Percentiles rank a stretch among this genome's conserved stretches.
phyloP scores from a whole-genome alignment of 2,329 filamentous ascomycete species.

The Aspergillus sp. region DNA sequence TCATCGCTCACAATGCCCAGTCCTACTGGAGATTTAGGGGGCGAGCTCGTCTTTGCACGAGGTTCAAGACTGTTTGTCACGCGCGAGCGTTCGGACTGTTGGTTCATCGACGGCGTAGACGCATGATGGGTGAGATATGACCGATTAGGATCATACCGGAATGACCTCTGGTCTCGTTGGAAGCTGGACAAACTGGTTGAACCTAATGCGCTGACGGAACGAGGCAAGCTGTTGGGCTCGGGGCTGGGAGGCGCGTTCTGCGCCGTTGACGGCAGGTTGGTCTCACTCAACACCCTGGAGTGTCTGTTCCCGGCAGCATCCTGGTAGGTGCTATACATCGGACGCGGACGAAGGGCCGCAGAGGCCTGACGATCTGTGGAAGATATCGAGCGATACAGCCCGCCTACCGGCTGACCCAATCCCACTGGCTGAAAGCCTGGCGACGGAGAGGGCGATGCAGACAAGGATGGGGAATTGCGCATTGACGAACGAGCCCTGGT shows the following conservation, averaged over 20 bases:
- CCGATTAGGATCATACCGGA: conserved; percentile 23
- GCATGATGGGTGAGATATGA: conserved; percentile 26
- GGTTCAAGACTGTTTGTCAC: conserved; percentile 2
- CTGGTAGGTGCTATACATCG: conserved; percentile 26
- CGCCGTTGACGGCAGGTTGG: conserved; percentile 41
- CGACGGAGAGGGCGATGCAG: conserved; percentile 40
- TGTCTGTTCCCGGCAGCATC: conserved; percentile 42
- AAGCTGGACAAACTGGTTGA: conserved; percentile 25
- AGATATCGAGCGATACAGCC: conserved; percentile 36
- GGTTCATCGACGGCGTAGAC: conserved; percentile 35
- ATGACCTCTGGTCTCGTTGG: conserved; percentile 26
- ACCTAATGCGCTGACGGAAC: conserved; percentile 55
- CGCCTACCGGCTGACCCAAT: conserved; percentile 33
- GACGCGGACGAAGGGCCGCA: conserved; percentile 38
- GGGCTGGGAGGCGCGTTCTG: conserved; percentile 18
- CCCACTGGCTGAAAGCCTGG: conserved; percentile 22
- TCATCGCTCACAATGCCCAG: conserved; percentile 20
- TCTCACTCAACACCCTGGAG: conserved; percentile 55
- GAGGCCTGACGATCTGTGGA: conserved; percentile 37
- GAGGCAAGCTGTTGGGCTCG: conserved; percentile 41
- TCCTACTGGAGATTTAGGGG: conserved; percentile 16
- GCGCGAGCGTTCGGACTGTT: neutral
- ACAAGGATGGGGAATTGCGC: conserved; percentile 41
- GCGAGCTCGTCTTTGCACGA: conserved; percentile 8
- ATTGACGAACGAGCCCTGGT: conserved; percentile 66